Percentiles rank a stretch among this genome's conserved stretches.
Evolutionary conservation across 2,329 filamentous ascomycete species (phyloP).

Genomic region (Pseudogymnoascus sp.): DNA sequence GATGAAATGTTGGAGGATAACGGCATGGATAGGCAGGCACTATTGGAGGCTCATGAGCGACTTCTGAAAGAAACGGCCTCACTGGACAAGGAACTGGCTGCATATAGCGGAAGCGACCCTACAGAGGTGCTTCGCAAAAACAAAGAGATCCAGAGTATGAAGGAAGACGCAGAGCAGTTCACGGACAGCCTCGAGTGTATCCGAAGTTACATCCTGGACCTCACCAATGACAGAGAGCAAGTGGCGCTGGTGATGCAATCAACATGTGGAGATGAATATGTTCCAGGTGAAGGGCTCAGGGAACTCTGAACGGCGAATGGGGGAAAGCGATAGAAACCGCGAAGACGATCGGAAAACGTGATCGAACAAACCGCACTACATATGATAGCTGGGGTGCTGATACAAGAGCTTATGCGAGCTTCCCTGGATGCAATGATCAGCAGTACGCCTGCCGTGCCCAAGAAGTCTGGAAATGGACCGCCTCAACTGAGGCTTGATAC

Average conservation of each 20-base stretch:
- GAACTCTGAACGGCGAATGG: constrained; percentile 25
- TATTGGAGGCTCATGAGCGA: constrained; percentile 23
- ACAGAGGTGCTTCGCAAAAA: constrained; percentile 24
- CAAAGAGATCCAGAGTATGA: constrained; percentile 24
- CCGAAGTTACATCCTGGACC: constrained; percentile 22
- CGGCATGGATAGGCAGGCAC: constrained; percentile 22
- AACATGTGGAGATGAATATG: constrained; percentile 40
- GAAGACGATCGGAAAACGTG: not conserved
- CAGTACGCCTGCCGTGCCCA: not conserved
- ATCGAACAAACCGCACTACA: not conserved
- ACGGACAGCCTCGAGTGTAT: constrained; percentile 29
- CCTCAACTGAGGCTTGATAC: not conserved
- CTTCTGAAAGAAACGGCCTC: constrained; percentile 24
- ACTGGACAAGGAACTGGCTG: constrained; percentile 27
- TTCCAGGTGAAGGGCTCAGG: constrained; percentile 38
- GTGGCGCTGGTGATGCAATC: constrained; percentile 30
- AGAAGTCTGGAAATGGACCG: not conserved
- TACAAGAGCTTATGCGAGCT: not conserved
- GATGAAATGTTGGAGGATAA: constrained; percentile 27
- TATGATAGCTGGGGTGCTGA: not conserved
- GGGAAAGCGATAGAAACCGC: not conserved
- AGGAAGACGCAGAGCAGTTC: constrained; percentile 24
- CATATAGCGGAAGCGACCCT: constrained; percentile 27
- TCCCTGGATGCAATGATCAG: not conserved
- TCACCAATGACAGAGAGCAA: constrained; percentile 29